Evolutionary conservation across 257 asterid genomes (phyloP).

Genomic region (Solanum acaule): DNA sequence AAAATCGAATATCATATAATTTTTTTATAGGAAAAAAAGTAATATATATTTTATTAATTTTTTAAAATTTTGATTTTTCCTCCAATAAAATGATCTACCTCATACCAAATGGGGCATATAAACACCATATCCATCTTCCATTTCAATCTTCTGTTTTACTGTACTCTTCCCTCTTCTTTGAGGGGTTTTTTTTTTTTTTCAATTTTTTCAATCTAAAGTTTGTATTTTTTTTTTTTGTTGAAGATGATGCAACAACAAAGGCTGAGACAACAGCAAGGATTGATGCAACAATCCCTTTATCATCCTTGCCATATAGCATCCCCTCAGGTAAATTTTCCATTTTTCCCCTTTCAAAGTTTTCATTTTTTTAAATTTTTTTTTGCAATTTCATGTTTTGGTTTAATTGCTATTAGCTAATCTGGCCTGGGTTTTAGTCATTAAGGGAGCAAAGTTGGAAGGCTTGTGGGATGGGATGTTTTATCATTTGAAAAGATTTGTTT

Average conservation of each 20-base stretch:
- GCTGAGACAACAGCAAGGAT: slow-evolving; percentile 51
- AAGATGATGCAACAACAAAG: slow-evolving; percentile 50
- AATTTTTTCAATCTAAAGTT: neutral
- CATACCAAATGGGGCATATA: neutral
- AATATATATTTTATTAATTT: no score
- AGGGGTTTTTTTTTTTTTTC: slow-evolving; percentile 18
- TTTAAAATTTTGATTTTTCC: no score
- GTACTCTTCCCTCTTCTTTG: slow-evolving; percentile 11
- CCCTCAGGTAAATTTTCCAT: slow-evolving; percentile 36
- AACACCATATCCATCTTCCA: neutral
- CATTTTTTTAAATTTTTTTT: neutral
- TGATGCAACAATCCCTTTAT: slow-evolving; percentile 82
- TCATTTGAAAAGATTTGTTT: neutral
- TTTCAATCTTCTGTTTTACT: neutral
- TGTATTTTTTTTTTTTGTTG: neutral
- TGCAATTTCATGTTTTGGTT: neutral
- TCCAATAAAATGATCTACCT: neutral
- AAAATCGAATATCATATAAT: no score
- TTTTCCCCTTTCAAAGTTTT: neutral
- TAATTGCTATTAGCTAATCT: neutral
- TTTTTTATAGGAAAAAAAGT: neutral
- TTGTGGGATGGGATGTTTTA: neutral
- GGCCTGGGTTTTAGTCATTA: neutral
- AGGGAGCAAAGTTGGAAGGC: neutral
- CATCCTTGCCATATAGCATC: slow-evolving; percentile 64